These are phyloP conservation scores for Populus tomentosa DNA, from an alignment of 441 rosid genomes.

Conservation along the genomic window DNA sequence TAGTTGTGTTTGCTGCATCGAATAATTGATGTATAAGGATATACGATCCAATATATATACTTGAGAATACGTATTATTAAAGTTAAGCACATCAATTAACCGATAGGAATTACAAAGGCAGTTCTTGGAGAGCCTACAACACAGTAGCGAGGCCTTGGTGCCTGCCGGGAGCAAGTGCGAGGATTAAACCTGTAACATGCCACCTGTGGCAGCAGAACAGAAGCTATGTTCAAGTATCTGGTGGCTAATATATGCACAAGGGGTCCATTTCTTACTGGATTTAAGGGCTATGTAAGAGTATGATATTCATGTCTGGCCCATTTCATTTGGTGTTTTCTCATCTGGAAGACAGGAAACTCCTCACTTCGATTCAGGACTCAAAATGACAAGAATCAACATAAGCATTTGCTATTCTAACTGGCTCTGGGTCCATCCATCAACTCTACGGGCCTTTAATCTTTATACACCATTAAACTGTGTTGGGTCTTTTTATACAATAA, in stretches of 20 bases:
- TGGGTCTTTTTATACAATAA: slow-evolving; percentile 1
- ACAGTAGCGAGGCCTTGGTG: too few species aligned
- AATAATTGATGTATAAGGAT: too few species aligned
- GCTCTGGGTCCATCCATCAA: background rate
- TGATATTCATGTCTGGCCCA: background rate
- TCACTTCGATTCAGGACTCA: background rate
- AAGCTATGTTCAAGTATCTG: background rate
- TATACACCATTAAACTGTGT: slow-evolving; percentile 1
- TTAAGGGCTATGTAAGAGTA: background rate
- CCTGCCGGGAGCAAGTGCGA: too few species aligned
- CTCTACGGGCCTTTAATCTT: slow-evolving; percentile 8
- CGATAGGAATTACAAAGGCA: too few species aligned
- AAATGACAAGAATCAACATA: background rate
- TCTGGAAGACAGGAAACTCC: background rate
- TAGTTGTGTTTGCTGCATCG: too few species aligned
- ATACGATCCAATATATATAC: too few species aligned
- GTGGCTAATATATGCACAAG: background rate
- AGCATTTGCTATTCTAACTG: background rate
- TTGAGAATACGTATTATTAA: too few species aligned
- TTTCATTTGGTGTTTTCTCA: background rate
- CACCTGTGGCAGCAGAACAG: background rate
- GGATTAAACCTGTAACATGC: background rate
- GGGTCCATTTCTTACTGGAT: slow-evolving; percentile 1
- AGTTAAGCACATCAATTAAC: too few species aligned
- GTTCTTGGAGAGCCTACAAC: too few species aligned